Conservation (phyloP, 2,329 filamentous ascomycete genomes). For the Thelonectria olida region DNA sequence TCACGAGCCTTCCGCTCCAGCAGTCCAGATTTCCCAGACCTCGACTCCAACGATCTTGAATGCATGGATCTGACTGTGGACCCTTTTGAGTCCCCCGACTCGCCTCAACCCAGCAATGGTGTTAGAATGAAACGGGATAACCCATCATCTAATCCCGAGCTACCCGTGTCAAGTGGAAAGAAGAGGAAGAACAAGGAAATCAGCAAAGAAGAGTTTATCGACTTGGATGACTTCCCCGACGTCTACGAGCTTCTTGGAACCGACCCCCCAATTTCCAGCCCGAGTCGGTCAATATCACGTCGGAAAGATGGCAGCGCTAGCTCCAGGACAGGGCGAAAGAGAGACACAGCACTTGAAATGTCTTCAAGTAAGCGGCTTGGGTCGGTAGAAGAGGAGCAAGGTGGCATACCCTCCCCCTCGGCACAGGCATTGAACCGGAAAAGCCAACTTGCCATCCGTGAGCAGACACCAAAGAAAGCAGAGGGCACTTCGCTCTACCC, state of each 20-base stretch:
- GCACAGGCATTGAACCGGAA: conserved; percentile 28
- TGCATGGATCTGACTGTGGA: conserved; percentile 54
- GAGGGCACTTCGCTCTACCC: conserved; percentile 10
- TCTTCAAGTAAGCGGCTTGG: conserved; percentile 22
- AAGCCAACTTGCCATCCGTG: conserved; percentile 16
- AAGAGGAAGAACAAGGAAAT: conserved; percentile 64
- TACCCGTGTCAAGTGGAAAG: conserved; percentile 51
- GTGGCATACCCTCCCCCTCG: conserved; percentile 40
- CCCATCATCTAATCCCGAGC: conserved; percentile 50
- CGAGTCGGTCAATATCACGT: conserved; percentile 37
- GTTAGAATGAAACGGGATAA: conserved; percentile 55
- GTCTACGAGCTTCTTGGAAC: conserved; percentile 60
- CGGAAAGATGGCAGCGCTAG: conserved; percentile 20
- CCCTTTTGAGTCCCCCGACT: conserved; percentile 45
- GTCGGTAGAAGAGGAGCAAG: conserved; percentile 26
- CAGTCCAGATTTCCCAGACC: conserved; percentile 46
- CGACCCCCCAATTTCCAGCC: conserved; percentile 48
- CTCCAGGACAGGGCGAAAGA: not conserved
- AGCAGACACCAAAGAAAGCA: conserved; percentile 14
- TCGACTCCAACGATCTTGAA: conserved; percentile 48
- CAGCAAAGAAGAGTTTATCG: conserved; percentile 46
- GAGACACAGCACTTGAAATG: not conserved
- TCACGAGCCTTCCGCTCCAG: conserved; percentile 20
- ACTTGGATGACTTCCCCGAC: conserved; percentile 62
- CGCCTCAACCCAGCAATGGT: conserved; percentile 48